Conservation (phyloP, 2,329 filamentous ascomycete species). For the Biscogniauxia mediterranea region DNA sequence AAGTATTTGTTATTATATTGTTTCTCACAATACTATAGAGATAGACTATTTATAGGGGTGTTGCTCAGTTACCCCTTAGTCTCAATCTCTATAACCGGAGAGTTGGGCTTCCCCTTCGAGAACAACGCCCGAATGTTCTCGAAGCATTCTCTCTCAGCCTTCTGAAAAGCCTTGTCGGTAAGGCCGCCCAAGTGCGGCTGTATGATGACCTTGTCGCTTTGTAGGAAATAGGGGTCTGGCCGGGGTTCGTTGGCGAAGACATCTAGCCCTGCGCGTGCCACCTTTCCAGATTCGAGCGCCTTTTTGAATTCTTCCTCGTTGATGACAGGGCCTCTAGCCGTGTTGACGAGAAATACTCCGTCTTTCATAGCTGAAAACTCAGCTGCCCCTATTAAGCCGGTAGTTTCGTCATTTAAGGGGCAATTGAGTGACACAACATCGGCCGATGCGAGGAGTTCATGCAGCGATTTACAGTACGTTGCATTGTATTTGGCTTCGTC, state of each 20-base stretch:
- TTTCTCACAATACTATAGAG: too few species aligned
- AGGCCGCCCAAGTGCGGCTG: constrained; percentile 46
- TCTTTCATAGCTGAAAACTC: constrained; percentile 25
- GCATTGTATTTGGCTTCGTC: constrained; percentile 36
- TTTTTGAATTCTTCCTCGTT: constrained; percentile 29
- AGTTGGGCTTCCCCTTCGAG: constrained; percentile 36
- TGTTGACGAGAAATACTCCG: constrained; percentile 28
- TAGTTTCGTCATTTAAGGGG: constrained; percentile 15
- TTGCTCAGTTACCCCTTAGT: neutral
- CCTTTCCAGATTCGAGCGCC: constrained; percentile 25
- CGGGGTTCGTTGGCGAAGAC: constrained; percentile 31
- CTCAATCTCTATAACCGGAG: constrained; percentile 33
- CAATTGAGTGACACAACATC: constrained; percentile 41
- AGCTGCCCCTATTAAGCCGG: constrained; percentile 21
- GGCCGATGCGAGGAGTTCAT: constrained; percentile 38
- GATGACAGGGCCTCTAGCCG: constrained; percentile 32
- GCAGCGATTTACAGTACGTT: constrained; percentile 36
- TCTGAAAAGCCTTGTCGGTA: constrained; percentile 43
- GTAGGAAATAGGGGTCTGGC: constrained; percentile 34
- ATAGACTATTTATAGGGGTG: neutral
- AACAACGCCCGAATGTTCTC: constrained; percentile 44
- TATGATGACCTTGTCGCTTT: constrained; percentile 40
- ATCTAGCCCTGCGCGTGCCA: constrained; percentile 31
- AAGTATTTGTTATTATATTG: too few species aligned
- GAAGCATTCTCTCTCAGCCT: constrained; percentile 43